Base-by-base conservation (phyloP, 495 filamentous ascomycete species). In the Penicillium salamii region DNA sequence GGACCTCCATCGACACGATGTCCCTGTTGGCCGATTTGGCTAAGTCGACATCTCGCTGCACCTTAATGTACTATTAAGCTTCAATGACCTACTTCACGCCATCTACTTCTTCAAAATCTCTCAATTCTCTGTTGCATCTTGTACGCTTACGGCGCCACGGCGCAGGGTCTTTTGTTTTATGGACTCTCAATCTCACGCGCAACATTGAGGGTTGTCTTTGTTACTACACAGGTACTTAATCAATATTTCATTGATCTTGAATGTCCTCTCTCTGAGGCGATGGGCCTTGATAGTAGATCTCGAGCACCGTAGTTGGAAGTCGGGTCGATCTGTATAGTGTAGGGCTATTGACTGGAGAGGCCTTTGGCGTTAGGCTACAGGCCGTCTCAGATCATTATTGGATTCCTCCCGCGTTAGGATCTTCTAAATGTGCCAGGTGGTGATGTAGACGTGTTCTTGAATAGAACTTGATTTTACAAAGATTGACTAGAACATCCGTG, bases 1-100 rank as follows among this genome's bases (percentile, higher is more conserved):
- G 63, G 84, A 87, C 50, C 78, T 97, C 32, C 89, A 95, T 49
- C 72, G 70, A 26, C 71, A 76, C 49, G 77, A 79, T 49, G 51
- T 78, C 12, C 75, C 77, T n/a, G 53, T 76, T 44, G 70, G 63
- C 37, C 70, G 70, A 42, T 63, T 61, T 35, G 45, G 33, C 39
- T 63, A 62, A 35, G 42, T 39, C 39, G 31, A 19, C 20, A 21
- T 44, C 23, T 37, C 33, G 29, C 24, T 26, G 39, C 51, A 28
- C 50, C 29, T 28, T 43, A 37, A 47, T 37, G 36, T 46, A 31
- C 28, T 33, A 31, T 37, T 32, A 31, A 53, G 28, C 50, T 26
- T 39, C 41, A 49, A 45, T 58, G 43, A 37, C 38, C 44, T 31
- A 38, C 46, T 52, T 37, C 26, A 37, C 47, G 39, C 41, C 33